phyloP scores from a whole-genome alignment of 1,139 yeast genomes.

The Pneumocystis carinii region DNA sequence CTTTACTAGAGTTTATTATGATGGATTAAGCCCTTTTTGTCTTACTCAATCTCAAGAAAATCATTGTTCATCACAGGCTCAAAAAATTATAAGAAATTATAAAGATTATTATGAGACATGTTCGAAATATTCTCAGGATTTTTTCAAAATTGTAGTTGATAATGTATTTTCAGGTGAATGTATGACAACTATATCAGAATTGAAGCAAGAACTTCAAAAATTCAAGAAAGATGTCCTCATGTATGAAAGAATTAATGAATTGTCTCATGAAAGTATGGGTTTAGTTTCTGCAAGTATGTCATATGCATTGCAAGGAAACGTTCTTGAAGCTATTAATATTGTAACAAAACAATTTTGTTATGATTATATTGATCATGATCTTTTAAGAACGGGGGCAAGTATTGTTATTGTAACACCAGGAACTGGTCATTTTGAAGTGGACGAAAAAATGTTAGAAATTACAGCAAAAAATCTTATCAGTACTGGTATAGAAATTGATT shows the following conservation, averaged over 20 bases:
- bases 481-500: conserved; percentile 73
- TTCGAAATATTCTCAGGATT: conserved; percentile 34
- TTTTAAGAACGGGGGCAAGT: conserved; percentile 75
- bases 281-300: conserved; percentile 33
- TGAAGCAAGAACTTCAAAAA: conserved; percentile 70
- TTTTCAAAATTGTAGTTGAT: conserved; percentile 86
- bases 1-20: conserved; percentile 59
- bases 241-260: conserved; percentile 16
- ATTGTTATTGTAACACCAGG: conserved; percentile 82
- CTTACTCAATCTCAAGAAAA: not conserved
- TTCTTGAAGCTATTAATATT: conserved; percentile 72
- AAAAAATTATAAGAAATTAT: conserved; percentile 22
- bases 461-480: conserved; percentile 64
- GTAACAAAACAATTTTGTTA: conserved; percentile 69
- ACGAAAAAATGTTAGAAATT: conserved; percentile 55
- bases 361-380: conserved; percentile 70
- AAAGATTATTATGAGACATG: not conserved
- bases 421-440: conserved; percentile 85
- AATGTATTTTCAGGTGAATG: conserved; percentile 49
- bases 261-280: conserved; percentile 20
- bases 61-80: conserved; percentile 8
- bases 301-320: conserved; percentile 80
- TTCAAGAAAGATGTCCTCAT: conserved; percentile 60
- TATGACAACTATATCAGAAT: conserved; percentile 80
- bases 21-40: conserved; percentile 1